Conservation (phyloP, 441 rosid species). For the Erysimum cheiri region DNA sequence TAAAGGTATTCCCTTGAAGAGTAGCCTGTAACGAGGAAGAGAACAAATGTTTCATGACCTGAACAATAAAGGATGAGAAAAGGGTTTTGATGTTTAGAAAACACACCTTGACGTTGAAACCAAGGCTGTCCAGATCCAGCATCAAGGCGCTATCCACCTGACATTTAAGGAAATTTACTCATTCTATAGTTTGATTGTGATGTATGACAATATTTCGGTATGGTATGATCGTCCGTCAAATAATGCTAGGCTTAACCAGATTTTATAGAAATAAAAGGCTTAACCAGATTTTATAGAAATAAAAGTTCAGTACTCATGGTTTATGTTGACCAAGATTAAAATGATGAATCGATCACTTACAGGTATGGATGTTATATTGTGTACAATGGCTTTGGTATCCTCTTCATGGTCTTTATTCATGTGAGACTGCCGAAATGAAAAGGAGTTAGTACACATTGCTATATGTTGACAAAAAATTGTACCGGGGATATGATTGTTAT, state of each 20-base stretch:
- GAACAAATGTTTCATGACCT: neutral
- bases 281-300: neutral
- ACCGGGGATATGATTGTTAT: conserved; percentile 32
- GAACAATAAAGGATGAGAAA: neutral
- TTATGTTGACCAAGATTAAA: conserved; percentile 8
- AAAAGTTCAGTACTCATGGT: neutral
- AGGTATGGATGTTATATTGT: conserved; percentile 70
- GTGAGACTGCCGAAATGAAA: conserved; percentile 63
- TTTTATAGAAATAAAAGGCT: too few relatives aligned
- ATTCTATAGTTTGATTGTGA: neutral
- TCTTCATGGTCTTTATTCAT: conserved; percentile 94
- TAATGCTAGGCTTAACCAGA: too few relatives aligned
- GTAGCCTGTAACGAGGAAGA: conserved; percentile 59
- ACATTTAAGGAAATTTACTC: neutral
- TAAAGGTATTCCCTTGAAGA: conserved; percentile 68
- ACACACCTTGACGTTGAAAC: conserved; percentile 85
- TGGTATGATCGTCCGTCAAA: neutral
- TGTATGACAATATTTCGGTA: neutral
- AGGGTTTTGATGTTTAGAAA: conserved; percentile 1
- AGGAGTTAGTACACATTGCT: conserved; percentile 13
- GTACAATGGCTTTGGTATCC: conserved; percentile 77
- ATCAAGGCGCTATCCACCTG: conserved; percentile 85
- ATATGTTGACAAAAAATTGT: neutral
- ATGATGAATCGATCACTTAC: conserved; percentile 48
- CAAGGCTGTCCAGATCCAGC: conserved; percentile 86